Conservation (phyloP, 139 green algal species). For the Ostreobium quekettii region DNA sequence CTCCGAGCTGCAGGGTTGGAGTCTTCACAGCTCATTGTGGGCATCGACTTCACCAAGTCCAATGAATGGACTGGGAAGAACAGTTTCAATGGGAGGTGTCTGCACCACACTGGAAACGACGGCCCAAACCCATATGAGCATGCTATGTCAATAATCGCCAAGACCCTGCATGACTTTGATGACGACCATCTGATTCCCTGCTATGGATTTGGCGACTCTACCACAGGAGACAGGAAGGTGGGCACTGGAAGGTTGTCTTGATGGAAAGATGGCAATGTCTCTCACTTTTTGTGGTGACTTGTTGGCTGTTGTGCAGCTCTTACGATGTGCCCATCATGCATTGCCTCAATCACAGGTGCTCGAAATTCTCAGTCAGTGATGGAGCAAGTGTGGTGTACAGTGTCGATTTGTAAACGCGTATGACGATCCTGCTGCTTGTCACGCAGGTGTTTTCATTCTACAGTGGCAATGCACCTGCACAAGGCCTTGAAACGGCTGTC, state of each 20-base stretch:
- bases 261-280: too few relatives aligned
- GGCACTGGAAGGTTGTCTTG: too few relatives aligned
- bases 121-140: slow-evolving; percentile 45
- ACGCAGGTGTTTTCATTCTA: slow-evolving; percentile 21
- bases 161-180: slow-evolving; percentile 40
- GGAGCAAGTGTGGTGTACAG: neutral
- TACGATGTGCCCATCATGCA: neutral
- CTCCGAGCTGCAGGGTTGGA: slow-evolving; percentile 28
- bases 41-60: slow-evolving; percentile 56
- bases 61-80: slow-evolving; percentile 50
- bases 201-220: slow-evolving; percentile 44
- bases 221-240: neutral
- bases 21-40: slow-evolving; percentile 50
- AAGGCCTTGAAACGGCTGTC: slow-evolving; percentile 25
- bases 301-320: neutral
- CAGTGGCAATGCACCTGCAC: neutral
- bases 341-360: neutral
- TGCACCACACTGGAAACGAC: slow-evolving; percentile 32
- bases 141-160: slow-evolving; percentile 33
- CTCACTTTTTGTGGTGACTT: neutral
- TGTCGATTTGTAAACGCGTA: neutral
- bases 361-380: neutral
- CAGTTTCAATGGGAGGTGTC: slow-evolving; percentile 30
- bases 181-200: slow-evolving; percentile 45
- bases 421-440: neutral